Percentiles rank a stretch among this genome's conserved stretches.
phyloP scores from a whole-genome alignment of 1,139 yeast species.

The Candida smagusa region DNA sequence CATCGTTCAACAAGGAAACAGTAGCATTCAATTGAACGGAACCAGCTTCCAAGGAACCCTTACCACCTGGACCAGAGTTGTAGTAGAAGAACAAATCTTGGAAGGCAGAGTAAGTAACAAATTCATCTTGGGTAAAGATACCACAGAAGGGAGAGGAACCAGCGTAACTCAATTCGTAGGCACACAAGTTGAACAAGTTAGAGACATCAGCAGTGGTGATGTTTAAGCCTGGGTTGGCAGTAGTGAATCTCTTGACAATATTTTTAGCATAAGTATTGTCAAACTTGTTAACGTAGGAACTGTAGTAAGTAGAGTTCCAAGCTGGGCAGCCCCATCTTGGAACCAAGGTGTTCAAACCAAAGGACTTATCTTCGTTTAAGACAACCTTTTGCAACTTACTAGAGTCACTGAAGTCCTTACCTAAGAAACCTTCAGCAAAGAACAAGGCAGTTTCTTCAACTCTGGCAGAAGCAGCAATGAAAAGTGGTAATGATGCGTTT shows the following conservation, averaged over 20 bases:
- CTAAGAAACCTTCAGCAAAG: slow-evolving; percentile 26
- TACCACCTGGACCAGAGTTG: slow-evolving; percentile 20
- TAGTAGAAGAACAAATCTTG: slow-evolving; percentile 41
- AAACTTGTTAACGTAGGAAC: slow-evolving; percentile 11
- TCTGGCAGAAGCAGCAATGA: slow-evolving; percentile 28
- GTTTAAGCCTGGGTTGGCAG: slow-evolving; percentile 38
- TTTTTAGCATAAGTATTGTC: slow-evolving; percentile 28
- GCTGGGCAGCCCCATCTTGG: slow-evolving; percentile 28
- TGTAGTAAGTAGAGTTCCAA: slow-evolving; percentile 13
- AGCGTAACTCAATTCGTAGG: slow-evolving; percentile 46
- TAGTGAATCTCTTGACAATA: slow-evolving; percentile 39
- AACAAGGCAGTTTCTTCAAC: slow-evolving; percentile 25
- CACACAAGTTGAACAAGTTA: slow-evolving; percentile 42
- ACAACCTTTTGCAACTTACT: slow-evolving; percentile 13
- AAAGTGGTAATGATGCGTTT: slow-evolving; percentile 21
- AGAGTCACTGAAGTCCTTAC: slow-evolving; percentile 4
- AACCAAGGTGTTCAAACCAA: slow-evolving; percentile 26
- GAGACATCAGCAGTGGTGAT: slow-evolving; percentile 36
- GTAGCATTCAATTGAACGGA: slow-evolving; percentile 32
- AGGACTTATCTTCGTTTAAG: slow-evolving; percentile 23
- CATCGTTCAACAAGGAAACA: slow-evolving; percentile 26
- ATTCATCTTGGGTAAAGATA: slow-evolving; percentile 47
- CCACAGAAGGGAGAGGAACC: slow-evolving; percentile 47
- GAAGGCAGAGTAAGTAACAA: slow-evolving; percentile 46
- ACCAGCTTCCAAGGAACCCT: slow-evolving; percentile 22